A percentile compares a stretch with the other conserved stretches of the same genome.
Conservation (phyloP, 345 rosid genomes). For the Brassica napus region Da-Ae NC_063442.1:25500501-25501000, state of each 20-base stretch:
- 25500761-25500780: background rate
- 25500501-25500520: no score
- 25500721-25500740: background rate
- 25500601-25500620: no score
- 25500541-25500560: no score
- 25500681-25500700: no score
- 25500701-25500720: no score
- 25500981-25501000: constrained; percentile 4
- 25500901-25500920: background rate
- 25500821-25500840: background rate
- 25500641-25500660: no score
- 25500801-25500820: background rate
- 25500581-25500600: no score
- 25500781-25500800: background rate
- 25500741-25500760: background rate
- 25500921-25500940: background rate
- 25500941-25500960: background rate
- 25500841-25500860: background rate
- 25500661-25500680: no score
- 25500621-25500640: no score
- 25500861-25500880: background rate
- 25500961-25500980: background rate
- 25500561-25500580: no score
- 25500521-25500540: no score
- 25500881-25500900: background rate